A percentile compares a stretch with the other conserved stretches of the same genome.
phyloP scores from a whole-genome alignment of 2,329 filamentous ascomycete genomes.

The Pseudohalonectria lignicola region DNA sequence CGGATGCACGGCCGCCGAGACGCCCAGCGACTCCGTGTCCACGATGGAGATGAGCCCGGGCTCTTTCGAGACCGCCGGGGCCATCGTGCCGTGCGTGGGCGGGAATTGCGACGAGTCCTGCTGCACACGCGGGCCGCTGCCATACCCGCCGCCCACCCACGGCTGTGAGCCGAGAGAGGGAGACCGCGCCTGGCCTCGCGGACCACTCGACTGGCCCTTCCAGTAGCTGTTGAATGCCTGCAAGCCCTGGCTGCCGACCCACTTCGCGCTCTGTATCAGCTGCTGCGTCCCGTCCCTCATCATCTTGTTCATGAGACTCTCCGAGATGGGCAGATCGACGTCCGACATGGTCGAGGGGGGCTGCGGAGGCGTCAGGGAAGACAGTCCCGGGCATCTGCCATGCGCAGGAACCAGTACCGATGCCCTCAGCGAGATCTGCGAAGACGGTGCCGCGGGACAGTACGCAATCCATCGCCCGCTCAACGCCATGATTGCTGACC shows the following conservation, averaged over 20 bases:
- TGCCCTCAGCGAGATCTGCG: constrained; percentile 59
- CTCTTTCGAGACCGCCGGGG: constrained; percentile 49
- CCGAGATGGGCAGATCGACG: constrained; percentile 61
- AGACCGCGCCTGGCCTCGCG: constrained; percentile 32
- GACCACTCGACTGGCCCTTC: constrained; percentile 43
- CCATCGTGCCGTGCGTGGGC: constrained; percentile 58
- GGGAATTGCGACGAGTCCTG: constrained; percentile 54
- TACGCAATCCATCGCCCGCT: constrained; percentile 69
- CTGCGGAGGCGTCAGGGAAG: constrained; percentile 56
- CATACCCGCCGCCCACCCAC: constrained; percentile 30
- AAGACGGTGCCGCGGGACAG: constrained; percentile 61
- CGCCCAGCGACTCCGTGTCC: constrained; percentile 52
- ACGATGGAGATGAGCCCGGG: constrained; percentile 65
- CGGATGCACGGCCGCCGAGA: constrained; percentile 44
- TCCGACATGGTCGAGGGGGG: constrained; percentile 55
- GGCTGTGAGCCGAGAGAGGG: constrained; percentile 29
- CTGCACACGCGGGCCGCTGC: constrained; percentile 31
- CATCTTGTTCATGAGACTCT: constrained; percentile 64
- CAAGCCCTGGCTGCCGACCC: constrained; percentile 66
- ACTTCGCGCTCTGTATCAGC: constrained; percentile 61
- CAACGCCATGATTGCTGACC: constrained; percentile 57
- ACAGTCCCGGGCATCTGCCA: constrained; percentile 43
- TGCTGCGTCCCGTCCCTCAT: constrained; percentile 73
- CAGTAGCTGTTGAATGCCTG: constrained; percentile 76
- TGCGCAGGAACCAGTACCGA: constrained; percentile 44